Evolutionary conservation across 1,284 basidiomycete genomes (phyloP), one percentile per base, ranked within the genome.

Genomic region (Rhodotorula sp.): DNA sequence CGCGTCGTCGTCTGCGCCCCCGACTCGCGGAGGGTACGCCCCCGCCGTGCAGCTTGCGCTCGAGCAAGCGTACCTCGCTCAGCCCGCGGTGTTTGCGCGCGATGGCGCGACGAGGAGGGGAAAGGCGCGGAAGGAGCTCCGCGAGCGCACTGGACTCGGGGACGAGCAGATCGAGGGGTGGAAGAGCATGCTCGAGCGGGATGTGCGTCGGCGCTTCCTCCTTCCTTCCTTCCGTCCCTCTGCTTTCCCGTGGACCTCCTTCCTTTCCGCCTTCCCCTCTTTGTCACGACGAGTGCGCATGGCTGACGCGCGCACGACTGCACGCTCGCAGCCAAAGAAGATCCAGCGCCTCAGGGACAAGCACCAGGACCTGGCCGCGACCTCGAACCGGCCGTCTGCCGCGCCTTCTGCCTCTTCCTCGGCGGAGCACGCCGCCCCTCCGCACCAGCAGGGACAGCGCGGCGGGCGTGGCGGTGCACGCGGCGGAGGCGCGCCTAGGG

Each of bases 151-250:
- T 51, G 88, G 88, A 7, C 89, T 88, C 87, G 81, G 78, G 25
- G 88, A 95, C 79, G 88, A 89, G 75, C 91, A 94, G 79, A 88
- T 94, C 41, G 92, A 95, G 81, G 92, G 92, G 0, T 95, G 92
- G 92, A 85, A 81, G 69, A 88, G 90, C 67, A 92, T 94, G 90
- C 82, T 95, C 64, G 92, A 95, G 70, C 83, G 88, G 77, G 88
- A 92, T 77, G 92, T 94, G 79, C 76, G 89, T 83, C 48, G 3
- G n/a, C n/a, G n/a, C n/a, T n/a, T n/a, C n/a, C n/a, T n/a, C n/a
- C n/a, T n/a, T n/a, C n/a, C n/a, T n/a, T n/a, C n/a, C n/a, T n/a
- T n/a, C n/a, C 22, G 3, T 2, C 37, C 29, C 44, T 32, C 32
- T 61, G 62, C 65, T 29, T 63, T 59, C 32, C 36, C 59, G n/a